These are phyloP conservation scores for Raffaelea arxii DNA, from an alignment of 2,329 filamentous ascomycete genomes.

Conservation along the genomic window DNA sequence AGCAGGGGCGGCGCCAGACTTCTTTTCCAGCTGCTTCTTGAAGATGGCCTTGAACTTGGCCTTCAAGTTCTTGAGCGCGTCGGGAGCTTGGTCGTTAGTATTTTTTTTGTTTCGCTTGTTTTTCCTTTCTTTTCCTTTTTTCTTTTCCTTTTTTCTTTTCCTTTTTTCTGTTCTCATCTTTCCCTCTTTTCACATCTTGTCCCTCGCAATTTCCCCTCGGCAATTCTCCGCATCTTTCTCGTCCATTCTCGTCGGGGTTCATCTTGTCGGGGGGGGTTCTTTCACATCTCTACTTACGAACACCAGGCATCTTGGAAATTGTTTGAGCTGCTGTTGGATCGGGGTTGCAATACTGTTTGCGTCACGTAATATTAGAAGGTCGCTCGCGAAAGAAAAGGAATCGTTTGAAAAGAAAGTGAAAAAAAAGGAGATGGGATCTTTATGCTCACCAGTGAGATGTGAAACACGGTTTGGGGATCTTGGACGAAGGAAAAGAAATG, in stretches of 20 bases:
- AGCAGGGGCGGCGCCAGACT: slow-evolving; percentile 12
- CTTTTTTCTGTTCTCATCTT: no score
- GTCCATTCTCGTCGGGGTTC: neutral
- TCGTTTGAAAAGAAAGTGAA: neutral
- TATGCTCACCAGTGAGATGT: no score
- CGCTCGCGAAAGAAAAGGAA: neutral
- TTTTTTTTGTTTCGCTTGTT: neutral
- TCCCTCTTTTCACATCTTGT: no score
- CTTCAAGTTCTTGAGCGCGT: slow-evolving; percentile 45
- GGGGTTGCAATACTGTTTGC: no score
- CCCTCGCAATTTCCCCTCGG: no score
- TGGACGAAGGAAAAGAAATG: neutral
- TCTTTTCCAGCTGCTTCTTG: slow-evolving; percentile 31
- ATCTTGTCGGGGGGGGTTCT: neutral
- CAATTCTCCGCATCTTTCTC: neutral
- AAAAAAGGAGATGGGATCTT: no score
- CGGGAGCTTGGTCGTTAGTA: slow-evolving; percentile 27
- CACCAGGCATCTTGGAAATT: slow-evolving; percentile 37
- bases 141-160: no score
- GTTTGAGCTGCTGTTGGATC: no score
- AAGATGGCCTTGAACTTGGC: slow-evolving; percentile 44
- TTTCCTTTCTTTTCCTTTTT: neutral
- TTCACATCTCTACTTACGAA: slow-evolving; percentile 40
- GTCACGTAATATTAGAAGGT: neutral
- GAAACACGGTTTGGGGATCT: no score